Evolutionary conservation across 169 alveolate species (phyloP).

Genomic region (Plasmodium ovale): DNA sequence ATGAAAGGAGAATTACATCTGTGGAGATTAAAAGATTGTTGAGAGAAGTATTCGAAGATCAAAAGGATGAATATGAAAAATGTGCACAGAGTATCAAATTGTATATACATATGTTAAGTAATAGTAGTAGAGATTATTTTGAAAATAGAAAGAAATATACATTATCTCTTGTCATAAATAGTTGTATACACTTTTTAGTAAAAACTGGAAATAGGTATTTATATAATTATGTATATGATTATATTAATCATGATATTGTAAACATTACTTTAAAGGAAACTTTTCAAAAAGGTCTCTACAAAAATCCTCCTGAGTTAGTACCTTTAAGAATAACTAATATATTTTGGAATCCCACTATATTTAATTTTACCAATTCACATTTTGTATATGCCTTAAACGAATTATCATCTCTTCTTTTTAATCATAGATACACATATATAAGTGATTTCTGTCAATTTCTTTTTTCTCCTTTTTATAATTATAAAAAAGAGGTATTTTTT

Average conservation of each 20-base stretch:
- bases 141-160: conserved; percentile 23
- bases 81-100: background rate
- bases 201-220: conserved; percentile 15
- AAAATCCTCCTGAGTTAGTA: background rate
- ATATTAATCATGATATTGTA: conserved; percentile 20
- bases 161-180: conserved; percentile 1
- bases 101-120: conserved; percentile 23
- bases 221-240: conserved; percentile 9
- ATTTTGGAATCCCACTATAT: conserved; percentile 8
- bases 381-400: background rate
- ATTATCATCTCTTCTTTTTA: conserved; percentile 2
- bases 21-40: background rate
- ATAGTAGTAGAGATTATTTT: conserved; percentile 6
- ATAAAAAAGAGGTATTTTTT: background rate
- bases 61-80: conserved; percentile 2
- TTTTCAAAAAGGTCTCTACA: conserved; percentile 1
- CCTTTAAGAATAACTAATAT: conserved; percentile 22
- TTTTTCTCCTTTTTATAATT: conserved; percentile 15
- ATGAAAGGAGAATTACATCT: background rate
- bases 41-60: background rate
- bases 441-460: conserved; percentile 2
- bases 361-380: background rate
- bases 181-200: conserved; percentile 2
- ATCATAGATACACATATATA: background rate
- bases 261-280: background rate